Evolutionary conservation across 176 grass and related monocot species (phyloP), one percentile per base, ranked within the genome.

Genomic region (Oryza brachyantha): DNA sequence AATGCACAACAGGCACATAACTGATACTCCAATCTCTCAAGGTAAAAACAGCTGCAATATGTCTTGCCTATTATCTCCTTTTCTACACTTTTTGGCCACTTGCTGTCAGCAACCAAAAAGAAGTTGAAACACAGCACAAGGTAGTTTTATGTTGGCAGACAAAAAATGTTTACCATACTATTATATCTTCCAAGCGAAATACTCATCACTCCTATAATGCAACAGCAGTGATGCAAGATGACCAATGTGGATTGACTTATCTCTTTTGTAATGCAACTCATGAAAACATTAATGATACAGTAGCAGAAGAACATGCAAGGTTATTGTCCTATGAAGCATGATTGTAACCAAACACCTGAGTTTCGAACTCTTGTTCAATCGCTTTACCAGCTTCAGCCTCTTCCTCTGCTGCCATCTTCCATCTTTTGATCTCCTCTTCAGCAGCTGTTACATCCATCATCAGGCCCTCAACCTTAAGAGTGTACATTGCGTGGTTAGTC

Each of bases 391-490:
- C 92, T 81, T 91, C 86, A 65, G 92, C 92, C 91, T 99, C 96
- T 83, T 93, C 78, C 80, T 99, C 92, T 42, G 96, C 92, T 72
- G 96, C 96, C 68, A 81, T 83, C 84, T 99, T 99, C 96, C 96
- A 99, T 79, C 92, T 93, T 69, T 87, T 82, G 81, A 99, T 93
- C 80, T 99, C 96, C 82, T 99, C 96, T 89, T 95, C 96, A 73
- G 96, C 83, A 81, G 92, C 92, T 34, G 92, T 73, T 40, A 99
- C 86, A 3, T 99, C 96, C 88, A 95, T 85, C 92, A 99, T 96
- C 28, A 99, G 88, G 12, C 86, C 96, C 46, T 99, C 96, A 84
- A 99, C 90, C 96, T 97, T 88, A 87, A 70, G 52, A 70, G 62
- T 87, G 45, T 52, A 84, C 8, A 26, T 2, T 65, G 46, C 48